Percentiles rank a stretch among this genome's conserved stretches.
Evolutionary conservation across 768 basidiomycete genomes (phyloP).

Genomic region (Xerocomellus dryophilus): DNA sequence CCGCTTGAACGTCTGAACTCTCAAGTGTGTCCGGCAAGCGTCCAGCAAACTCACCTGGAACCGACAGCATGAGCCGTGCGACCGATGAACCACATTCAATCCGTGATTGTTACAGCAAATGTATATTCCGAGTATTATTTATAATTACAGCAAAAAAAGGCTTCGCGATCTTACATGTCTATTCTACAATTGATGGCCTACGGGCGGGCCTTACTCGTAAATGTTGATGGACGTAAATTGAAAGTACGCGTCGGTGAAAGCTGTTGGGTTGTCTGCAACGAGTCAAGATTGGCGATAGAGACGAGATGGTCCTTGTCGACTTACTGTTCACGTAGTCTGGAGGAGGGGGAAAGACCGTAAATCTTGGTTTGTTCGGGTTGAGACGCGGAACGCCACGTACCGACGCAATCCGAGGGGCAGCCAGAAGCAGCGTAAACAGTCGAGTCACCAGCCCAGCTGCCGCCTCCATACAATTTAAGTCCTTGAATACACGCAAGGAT

Average conservation of each 20-base stretch:
- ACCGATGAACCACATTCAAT: no score
- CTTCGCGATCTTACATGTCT: background rate
- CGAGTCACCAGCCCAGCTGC: constrained; percentile 29
- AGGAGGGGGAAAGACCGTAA: background rate
- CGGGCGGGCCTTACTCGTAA: constrained; percentile 25
- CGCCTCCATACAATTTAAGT: constrained; percentile 19
- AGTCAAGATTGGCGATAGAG: background rate
- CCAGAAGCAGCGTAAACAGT: constrained; percentile 28
- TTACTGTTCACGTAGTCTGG: constrained; percentile 29
- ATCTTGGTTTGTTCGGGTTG: background rate
- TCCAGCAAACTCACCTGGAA: no score
- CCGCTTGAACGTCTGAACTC: no score
- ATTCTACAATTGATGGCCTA: background rate
- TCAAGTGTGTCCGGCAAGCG: no score
- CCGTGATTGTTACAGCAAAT: background rate
- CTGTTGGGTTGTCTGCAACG: constrained; percentile 34
- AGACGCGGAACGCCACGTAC: constrained; percentile 8
- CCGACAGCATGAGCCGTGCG: no score
- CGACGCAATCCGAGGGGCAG: constrained; percentile 31
- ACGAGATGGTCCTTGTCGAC: background rate
- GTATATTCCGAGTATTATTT: no score
- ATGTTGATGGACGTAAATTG: constrained; percentile 38
- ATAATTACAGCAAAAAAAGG: background rate
- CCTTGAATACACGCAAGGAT: background rate
- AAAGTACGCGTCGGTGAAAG: constrained; percentile 43